Evolutionary conservation across 2,329 filamentous ascomycete genomes (phyloP).

Genomic region (Aspergillus udagawae): DNA sequence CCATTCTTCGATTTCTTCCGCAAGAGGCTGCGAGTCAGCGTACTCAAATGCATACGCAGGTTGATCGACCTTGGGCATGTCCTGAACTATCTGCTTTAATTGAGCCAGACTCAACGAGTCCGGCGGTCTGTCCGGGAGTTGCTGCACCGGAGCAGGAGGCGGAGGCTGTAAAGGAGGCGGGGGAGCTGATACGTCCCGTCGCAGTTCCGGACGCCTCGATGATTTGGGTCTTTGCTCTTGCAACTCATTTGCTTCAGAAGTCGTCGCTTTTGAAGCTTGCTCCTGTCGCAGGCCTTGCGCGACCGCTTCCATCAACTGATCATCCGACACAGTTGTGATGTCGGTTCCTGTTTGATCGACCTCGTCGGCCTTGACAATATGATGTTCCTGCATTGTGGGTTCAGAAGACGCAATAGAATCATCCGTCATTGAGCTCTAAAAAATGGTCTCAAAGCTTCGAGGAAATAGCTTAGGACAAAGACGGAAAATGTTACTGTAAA

Average conservation of each 20-base stretch:
- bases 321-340: slow-evolving; percentile 43
- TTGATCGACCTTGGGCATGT: slow-evolving; percentile 66
- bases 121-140: slow-evolving; percentile 37
- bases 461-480: neutral
- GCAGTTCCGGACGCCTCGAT: slow-evolving; percentile 32
- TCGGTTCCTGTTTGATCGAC: slow-evolving; percentile 47
- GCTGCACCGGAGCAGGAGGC: slow-evolving; percentile 43
- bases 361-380: slow-evolving; percentile 48
- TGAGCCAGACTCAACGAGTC: slow-evolving; percentile 75
- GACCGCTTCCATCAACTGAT: slow-evolving; percentile 41
- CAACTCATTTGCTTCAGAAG: slow-evolving; percentile 7
- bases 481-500: neutral
- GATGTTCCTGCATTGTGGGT: slow-evolving; percentile 28
- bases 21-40: slow-evolving; percentile 66
- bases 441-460: neutral
- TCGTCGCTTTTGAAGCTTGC: slow-evolving; percentile 19
- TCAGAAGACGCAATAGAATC: slow-evolving; percentile 19
- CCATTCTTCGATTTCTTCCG: slow-evolving; percentile 95
- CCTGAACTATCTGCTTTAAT: slow-evolving; percentile 67
- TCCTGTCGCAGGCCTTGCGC: slow-evolving; percentile 36
- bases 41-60: slow-evolving; percentile 83
- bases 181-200: slow-evolving; percentile 34
- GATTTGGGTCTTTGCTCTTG: slow-evolving; percentile 14
- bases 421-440: slow-evolving; percentile 22
- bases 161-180: slow-evolving; percentile 45